Percentiles rank a stretch among this genome's conserved stretches.
phyloP scores from a whole-genome alignment of 441 rosid species.

The Brassica hybrid region DNA sequence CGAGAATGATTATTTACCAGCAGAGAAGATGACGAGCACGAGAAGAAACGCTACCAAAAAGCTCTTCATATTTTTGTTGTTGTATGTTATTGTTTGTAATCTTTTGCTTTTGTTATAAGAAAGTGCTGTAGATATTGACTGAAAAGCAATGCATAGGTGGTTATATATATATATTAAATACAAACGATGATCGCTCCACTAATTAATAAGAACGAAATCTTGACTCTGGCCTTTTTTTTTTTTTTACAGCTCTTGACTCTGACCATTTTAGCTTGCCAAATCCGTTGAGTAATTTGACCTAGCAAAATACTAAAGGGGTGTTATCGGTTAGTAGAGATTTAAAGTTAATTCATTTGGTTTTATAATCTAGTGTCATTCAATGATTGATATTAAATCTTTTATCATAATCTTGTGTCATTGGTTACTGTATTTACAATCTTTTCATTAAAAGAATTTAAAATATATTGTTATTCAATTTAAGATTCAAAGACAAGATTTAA shows the following conservation, averaged over 20 bases:
- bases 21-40: slow-evolving; percentile 21
- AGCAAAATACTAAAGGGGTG: background rate
- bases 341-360: background rate
- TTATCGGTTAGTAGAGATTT: background rate
- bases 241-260: no score
- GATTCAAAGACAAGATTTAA: background rate
- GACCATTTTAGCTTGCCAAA: slow-evolving; percentile 3
- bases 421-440: background rate
- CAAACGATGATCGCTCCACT: background rate
- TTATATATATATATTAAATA: background rate
- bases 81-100: background rate
- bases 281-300: background rate
- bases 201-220: background rate
- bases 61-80: slow-evolving; percentile 17
- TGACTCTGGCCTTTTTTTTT: no score
- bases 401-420: background rate
- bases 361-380: background rate
- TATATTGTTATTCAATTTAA: background rate
- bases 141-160: background rate
- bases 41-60: slow-evolving; percentile 25
- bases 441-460: background rate
- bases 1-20: slow-evolving; percentile 24
- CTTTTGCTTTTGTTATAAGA: background rate
- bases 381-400: no score
- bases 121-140: background rate